phyloP scores from a whole-genome alignment of 495 filamentous ascomycete genomes.

The Aspergillus hancockii region DNA sequence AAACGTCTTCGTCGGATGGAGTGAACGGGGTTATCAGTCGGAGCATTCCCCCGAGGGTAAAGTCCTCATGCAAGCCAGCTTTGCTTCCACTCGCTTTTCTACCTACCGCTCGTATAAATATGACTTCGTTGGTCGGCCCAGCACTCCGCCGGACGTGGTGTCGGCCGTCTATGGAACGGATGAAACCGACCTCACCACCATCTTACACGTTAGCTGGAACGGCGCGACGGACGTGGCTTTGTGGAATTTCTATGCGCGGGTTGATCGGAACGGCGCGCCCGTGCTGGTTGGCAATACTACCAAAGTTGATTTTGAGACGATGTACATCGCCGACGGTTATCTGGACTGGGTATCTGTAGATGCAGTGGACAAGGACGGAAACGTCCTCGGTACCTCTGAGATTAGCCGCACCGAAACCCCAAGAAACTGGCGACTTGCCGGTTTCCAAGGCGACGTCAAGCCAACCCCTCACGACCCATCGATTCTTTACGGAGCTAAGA shows the following conservation, averaged over 20 bases:
- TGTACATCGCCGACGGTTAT: constrained; percentile 45
- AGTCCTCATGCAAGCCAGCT: constrained; percentile 47
- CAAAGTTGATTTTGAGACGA: constrained; percentile 46
- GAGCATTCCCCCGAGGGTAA: constrained; percentile 57
- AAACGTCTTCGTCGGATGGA: constrained; percentile 61
- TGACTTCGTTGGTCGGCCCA: constrained; percentile 39
- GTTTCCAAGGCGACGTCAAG: constrained; percentile 27
- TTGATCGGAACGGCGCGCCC: constrained; percentile 24
- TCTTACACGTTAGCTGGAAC: constrained; percentile 51
- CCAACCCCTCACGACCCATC: constrained; percentile 38
- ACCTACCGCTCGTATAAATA: constrained; percentile 47
- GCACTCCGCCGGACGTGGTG: constrained; percentile 34
- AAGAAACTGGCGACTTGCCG: constrained; percentile 36
- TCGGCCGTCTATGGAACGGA: constrained; percentile 40
- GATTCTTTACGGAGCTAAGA: constrained; percentile 24
- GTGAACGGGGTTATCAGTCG: constrained; percentile 55
- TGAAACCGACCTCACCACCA: constrained; percentile 33
- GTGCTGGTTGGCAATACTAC: constrained; percentile 36
- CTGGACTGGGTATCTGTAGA: constrained; percentile 41
- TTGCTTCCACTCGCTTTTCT: constrained; percentile 37
- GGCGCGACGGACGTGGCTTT: constrained; percentile 46
- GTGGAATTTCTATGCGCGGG: constrained; percentile 43
- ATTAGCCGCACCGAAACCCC: constrained; percentile 31
- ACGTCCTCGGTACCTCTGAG: constrained; percentile 31
- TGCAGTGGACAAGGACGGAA: constrained; percentile 37